phyloP scores from a whole-genome alignment of 1,139 yeast genomes.

The Zygosaccharomyces pseudobailii region DNA sequence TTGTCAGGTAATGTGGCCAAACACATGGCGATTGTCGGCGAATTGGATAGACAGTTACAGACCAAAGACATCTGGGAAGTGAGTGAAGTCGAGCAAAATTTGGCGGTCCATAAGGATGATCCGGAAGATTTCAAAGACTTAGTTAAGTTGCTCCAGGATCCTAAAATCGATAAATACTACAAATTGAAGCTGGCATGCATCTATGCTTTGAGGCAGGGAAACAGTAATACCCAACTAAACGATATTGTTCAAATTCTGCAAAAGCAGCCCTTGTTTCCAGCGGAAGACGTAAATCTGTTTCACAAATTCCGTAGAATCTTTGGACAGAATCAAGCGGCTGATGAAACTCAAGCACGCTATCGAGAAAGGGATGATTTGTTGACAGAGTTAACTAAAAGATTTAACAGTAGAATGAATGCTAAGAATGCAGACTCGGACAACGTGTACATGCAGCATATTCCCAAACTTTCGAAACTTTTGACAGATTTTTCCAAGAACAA shows the following conservation, averaged over 20 bases:
- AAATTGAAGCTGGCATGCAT: slow-evolving; percentile 63
- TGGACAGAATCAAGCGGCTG: slow-evolving; percentile 5
- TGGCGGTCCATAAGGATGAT: slow-evolving; percentile 64
- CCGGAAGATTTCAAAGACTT: slow-evolving; percentile 46
- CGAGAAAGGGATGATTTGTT: slow-evolving; percentile 29
- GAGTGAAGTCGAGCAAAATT: slow-evolving; percentile 83
- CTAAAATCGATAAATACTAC: slow-evolving; percentile 36
- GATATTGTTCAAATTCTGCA: slow-evolving; percentile 21
- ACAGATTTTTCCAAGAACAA: slow-evolving; percentile 48
- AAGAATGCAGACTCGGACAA: slow-evolving; percentile 38
- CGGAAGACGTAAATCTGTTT: slow-evolving; percentile 28
- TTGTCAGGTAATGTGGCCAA: slow-evolving; percentile 86
- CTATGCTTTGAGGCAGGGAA: slow-evolving; percentile 66
- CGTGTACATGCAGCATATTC: slow-evolving; percentile 69
- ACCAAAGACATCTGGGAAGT: slow-evolving; percentile 68
- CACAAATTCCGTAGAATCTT: slow-evolving; percentile 25
- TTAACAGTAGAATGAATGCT: slow-evolving; percentile 26
- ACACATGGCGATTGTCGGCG: slow-evolving; percentile 86
- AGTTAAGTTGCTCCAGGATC: slow-evolving; percentile 38
- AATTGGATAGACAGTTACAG: slow-evolving; percentile 67
- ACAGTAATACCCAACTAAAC: slow-evolving; percentile 17
- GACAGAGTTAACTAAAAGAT: slow-evolving; percentile 33
- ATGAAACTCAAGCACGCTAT: slow-evolving; percentile 5
- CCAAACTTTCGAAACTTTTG: slow-evolving; percentile 57
- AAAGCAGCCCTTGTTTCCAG: slow-evolving; percentile 17